Conservation (phyloP, 2,329 filamentous ascomycete genomes). For the Lachnellula cervina region DNA sequence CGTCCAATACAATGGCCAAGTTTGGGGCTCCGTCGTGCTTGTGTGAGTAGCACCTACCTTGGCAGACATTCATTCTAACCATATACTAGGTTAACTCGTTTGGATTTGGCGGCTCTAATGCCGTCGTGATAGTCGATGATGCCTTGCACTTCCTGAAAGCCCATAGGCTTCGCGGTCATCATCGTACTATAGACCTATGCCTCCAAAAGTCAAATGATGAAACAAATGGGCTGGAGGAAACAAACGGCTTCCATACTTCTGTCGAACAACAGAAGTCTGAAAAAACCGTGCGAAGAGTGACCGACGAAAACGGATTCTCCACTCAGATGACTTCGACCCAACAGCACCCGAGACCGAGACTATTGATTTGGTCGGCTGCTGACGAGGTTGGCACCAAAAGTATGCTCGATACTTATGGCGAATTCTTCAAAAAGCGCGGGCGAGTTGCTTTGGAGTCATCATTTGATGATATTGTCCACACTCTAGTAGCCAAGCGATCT, state of each 20-base stretch:
- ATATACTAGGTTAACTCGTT: slow-evolving; percentile 20
- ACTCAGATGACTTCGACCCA: neutral
- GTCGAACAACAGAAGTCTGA: too few relatives aligned
- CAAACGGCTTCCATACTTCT: too few relatives aligned
- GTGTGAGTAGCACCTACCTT: neutral
- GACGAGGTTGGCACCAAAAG: slow-evolving; percentile 1
- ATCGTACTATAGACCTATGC: neutral
- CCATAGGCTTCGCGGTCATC: slow-evolving; percentile 1
- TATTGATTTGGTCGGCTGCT: slow-evolving; percentile 1
- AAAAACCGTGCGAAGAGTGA: neutral
- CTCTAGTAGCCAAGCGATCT: neutral
- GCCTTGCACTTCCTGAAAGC: slow-evolving; percentile 20
- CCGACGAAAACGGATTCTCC: neutral
- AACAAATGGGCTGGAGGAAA: too few relatives aligned
- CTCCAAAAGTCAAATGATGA: neutral
- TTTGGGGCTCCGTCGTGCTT: slow-evolving; percentile 12
- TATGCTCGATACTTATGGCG: neutral
- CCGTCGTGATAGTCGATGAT: slow-evolving; percentile 18
- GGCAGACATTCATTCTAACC: too few relatives aligned
- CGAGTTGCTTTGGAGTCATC: neutral
- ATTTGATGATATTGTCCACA: slow-evolving; percentile 1
- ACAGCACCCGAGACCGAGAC: neutral
- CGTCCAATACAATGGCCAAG: slow-evolving; percentile 8
- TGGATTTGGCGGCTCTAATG: slow-evolving; percentile 24
- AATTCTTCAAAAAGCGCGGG: neutral